Percentiles rank a stretch among this genome's conserved stretches.
Evolutionary conservation across 148 eudicot species (phyloP).

Genomic region (Cornus kousa): DNA sequence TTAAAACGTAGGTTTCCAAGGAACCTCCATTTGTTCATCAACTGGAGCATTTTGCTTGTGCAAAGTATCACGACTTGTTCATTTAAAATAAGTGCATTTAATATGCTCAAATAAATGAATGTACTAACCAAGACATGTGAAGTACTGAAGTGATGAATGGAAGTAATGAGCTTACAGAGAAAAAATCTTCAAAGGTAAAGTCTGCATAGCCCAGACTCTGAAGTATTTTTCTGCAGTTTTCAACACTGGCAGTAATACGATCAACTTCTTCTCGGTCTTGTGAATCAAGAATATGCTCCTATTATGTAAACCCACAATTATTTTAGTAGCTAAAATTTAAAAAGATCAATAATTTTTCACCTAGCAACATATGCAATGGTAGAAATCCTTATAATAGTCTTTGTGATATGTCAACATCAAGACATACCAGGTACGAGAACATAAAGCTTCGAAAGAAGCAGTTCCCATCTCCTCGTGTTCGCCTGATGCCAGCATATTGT

Average conservation of each 20-base stretch:
- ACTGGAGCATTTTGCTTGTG: neutral
- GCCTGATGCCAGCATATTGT: constrained; percentile 72
- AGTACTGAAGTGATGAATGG: neutral
- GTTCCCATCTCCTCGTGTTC: constrained; percentile 95
- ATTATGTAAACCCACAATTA: constrained; percentile 17
- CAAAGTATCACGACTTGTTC: neutral
- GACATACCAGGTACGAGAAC: constrained; percentile 84
- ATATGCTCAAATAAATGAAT: neutral
- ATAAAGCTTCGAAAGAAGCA: constrained; percentile 96
- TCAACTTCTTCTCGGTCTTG: constrained; percentile 80
- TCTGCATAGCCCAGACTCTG: constrained; percentile 85
- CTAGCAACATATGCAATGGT: neutral
- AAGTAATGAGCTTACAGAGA: constrained; percentile 42
- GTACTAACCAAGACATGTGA: neutral
- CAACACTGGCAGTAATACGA: constrained; percentile 64
- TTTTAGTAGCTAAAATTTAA: constrained; percentile 12
- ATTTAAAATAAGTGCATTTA: neutral
- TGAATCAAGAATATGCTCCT: constrained; percentile 85
- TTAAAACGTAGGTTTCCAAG: too few species aligned
- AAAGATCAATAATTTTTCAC: neutral
- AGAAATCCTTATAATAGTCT: neutral
- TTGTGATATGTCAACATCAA: neutral
- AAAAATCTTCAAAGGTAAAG: constrained; percentile 95
- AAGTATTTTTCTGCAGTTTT: constrained; percentile 77
- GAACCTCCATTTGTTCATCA: too few species aligned